Base-by-base conservation (phyloP, 306 rosid species). In the Carpinus fangiana region DNA sequence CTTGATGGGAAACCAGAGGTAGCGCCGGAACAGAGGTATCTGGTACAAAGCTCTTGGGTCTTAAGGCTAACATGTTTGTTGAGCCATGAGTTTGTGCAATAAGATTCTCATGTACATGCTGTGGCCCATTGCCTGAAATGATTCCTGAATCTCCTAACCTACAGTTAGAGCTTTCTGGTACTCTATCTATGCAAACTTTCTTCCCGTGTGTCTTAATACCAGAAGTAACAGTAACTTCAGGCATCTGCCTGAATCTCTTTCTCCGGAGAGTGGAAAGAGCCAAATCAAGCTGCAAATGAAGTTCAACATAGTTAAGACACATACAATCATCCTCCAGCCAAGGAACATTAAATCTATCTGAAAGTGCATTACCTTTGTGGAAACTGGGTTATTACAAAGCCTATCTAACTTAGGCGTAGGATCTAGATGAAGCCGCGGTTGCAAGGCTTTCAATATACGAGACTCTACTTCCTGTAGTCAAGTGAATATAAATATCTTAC, bases 391-490 rank as follows among this genome's bases (percentile, higher is more conserved):
- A 76, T 80, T 83, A 84, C 87, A 93, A 41, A 93, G 87, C 84
- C 87, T 88, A 78, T 91, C 98, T 73, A 93, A 87, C 83, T 88
- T 90, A 20, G 97, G 98, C 74, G 86, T 81, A 81, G 99, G 99
- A 84, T 93, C 92, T 76, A 96, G 84, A 74, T 77, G 84, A 82
- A 96, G 98, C 78, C 82, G 88, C 57, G 99, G 99, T 77, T 90
- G 92, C 83, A 96, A 87, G 38, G 93, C 96, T 87, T 91, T 96
- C 80, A 96, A 41, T 84, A 91, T 90, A 75, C 82, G 88, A 5
- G 99, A 93, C 82, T 96, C 99, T 57, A 90, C 90, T 87, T 96
- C 98, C 99, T 96, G 79, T 55, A 73, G 61, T 77, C 77, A 78
- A 72, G 76, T 57, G 64, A 74, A 75, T 61, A 87, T 16, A 53